Evolutionary conservation across 1,284 basidiomycete species (phyloP).

Genomic region (Lentinus polychrous): DNA sequence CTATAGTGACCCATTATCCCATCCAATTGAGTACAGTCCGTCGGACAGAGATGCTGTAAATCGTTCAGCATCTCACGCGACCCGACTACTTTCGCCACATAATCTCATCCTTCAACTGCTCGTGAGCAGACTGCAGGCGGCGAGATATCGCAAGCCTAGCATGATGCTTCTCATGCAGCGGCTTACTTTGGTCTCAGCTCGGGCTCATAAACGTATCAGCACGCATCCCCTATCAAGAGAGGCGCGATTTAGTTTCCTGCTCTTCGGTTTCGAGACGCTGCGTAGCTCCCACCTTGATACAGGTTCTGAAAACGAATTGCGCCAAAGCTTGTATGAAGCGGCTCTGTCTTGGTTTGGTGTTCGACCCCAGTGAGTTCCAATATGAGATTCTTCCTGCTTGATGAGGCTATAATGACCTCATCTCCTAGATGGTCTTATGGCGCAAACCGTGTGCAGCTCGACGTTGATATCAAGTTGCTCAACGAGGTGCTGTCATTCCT

Average conservation of each 20-base stretch:
- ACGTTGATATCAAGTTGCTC: constrained; percentile 83
- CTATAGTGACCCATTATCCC: constrained; percentile 82
- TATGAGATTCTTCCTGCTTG: neutral
- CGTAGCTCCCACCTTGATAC: constrained; percentile 85
- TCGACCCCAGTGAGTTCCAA: constrained; percentile 69
- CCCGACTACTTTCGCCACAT: constrained; percentile 78
- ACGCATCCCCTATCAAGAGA: constrained; percentile 91
- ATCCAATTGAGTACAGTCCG: constrained; percentile 85
- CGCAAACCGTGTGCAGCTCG: constrained; percentile 83
- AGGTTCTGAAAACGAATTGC: constrained; percentile 73
- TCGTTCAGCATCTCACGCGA: constrained; percentile 63
- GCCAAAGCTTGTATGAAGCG: constrained; percentile 72
- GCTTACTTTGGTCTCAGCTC: constrained; percentile 74
- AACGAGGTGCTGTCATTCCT: constrained; percentile 79
- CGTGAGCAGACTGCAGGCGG: constrained; percentile 91
- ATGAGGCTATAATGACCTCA: neutral
- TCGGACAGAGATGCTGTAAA: constrained; percentile 86
- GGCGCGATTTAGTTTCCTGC: constrained; percentile 80
- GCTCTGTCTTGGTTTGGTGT: constrained; percentile 93
- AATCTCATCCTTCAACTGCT: constrained; percentile 82
- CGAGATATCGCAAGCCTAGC: constrained; percentile 80
- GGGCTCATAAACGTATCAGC: constrained; percentile 66
- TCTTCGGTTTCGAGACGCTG: constrained; percentile 91
- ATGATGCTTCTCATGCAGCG: constrained; percentile 85
- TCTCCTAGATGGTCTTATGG: constrained; percentile 85